Evolutionary conservation across 2,329 filamentous ascomycete species (phyloP), one percentile per base, ranked within the genome.

Genomic region (Colletotrichum brevisporum): DNA sequence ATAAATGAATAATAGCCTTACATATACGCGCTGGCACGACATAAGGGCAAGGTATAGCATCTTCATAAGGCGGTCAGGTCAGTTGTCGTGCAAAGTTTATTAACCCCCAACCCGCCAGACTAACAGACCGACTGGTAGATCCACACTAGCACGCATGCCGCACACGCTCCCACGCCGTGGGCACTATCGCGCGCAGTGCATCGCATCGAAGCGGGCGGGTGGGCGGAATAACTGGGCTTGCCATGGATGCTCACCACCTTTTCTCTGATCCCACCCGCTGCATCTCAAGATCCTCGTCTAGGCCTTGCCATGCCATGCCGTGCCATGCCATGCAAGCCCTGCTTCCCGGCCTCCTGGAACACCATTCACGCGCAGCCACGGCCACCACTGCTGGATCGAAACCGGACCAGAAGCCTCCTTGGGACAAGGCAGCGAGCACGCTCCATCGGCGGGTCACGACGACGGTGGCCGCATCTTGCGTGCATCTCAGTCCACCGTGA

Each of bases 271-370:
- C 61, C 66, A 57, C 66, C 61, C 61, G 66, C 66, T 65, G 61
- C 66, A 69, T 69, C 66, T 69, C 61, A 65, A 65, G 66, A 65
- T 69, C 66, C 66, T 69, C 66, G 61, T 45, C 65, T 50, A 67
- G 58, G 53, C 65, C 54, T 43, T 53, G 48, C 66, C 65, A 53
- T 67, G 62, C 66, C 62, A 60, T 58, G 48, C 65, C 59, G 31
- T 66, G 62, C 62, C 56, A 39, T 61, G 62, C 63, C 63, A 69
- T 69, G 66, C 54, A 64, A 65, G 66, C 54, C 62, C 61, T 54
- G 54, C 48, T 50, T 65, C 55, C 66, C 66, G 61, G 48, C 61
- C 66, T 59, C 36, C 66, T 65, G 66, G 66, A 59, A 69, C 66
- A 31, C 66, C 61, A 60, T 65, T 68, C 61, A 59, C 66, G 21